Conservation (phyloP, 2,329 filamentous ascomycete genomes). For the Cercospora citrullina region DNA sequence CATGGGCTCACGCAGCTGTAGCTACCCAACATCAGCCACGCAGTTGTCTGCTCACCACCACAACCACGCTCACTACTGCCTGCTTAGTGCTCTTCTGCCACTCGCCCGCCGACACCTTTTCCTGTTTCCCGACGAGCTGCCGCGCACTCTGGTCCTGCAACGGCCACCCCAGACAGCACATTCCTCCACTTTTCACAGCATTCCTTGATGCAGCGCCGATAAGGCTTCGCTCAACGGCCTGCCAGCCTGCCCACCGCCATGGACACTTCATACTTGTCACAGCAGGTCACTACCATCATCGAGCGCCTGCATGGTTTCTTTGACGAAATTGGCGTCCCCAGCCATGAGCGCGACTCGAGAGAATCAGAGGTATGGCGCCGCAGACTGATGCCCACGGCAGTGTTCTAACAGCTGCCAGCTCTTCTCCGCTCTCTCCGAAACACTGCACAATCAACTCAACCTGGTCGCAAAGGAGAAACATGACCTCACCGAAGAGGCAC, state of each 20-base stretch:
- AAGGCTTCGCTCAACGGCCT: constrained; percentile 10
- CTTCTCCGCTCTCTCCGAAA: constrained; percentile 87
- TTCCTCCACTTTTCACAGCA: constrained; percentile 2
- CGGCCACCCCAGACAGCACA: constrained; percentile 4
- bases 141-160: constrained; percentile 2
- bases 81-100: background rate
- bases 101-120: background rate
- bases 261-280: constrained; percentile 89
- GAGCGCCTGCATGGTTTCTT: constrained; percentile 90
- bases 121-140: constrained; percentile 1
- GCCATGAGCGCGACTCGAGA: constrained; percentile 84
- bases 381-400: constrained; percentile 13
- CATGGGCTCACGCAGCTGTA: background rate
- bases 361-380: constrained; percentile 75
- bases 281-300: constrained; percentile 94
- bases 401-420: constrained; percentile 56
- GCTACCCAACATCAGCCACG: constrained; percentile 5
- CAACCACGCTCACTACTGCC: constrained; percentile 9
- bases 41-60: background rate
- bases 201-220: constrained; percentile 16
- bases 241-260: constrained; percentile 49
- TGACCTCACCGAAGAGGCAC: constrained; percentile 83
- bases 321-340: constrained; percentile 94
- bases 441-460: constrained; percentile 84
- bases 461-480: constrained; percentile 87